Percentiles rank a stretch among this genome's conserved stretches.
Evolutionary conservation across 352 stramenopile species (phyloP).

Genomic region (Pythium graminicola): DNA sequence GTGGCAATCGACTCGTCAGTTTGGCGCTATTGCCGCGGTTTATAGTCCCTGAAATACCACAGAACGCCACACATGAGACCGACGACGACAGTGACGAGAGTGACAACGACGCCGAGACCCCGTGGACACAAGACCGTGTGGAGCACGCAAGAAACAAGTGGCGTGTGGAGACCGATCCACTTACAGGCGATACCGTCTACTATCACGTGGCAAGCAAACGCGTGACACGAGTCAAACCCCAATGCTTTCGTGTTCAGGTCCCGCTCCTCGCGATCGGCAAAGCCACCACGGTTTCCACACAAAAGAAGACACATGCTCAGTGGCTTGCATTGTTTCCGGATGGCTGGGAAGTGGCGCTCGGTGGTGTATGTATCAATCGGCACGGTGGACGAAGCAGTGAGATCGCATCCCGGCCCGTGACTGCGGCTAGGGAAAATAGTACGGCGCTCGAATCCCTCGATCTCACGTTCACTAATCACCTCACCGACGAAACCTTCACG

Average conservation of each 20-base stretch:
- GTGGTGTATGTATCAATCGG: constrained; percentile 12
- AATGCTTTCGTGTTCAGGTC: constrained; percentile 42
- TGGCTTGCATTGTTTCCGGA: constrained; percentile 17
- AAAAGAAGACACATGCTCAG: constrained; percentile 13
- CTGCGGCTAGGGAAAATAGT: not conserved
- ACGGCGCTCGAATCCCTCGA: constrained; percentile 27
- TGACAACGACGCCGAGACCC: not conserved
- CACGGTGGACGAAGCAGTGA: not conserved
- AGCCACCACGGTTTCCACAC: not conserved
- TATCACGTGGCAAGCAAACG: constrained; percentile 43
- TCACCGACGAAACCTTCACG: constrained; percentile 25
- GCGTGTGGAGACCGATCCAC: constrained; percentile 50
- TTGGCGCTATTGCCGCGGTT: constrained; percentile 43
- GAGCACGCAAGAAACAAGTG: constrained; percentile 43
- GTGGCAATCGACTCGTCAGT: constrained; percentile 57
- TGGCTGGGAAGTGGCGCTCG: constrained; percentile 19
- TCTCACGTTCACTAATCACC: constrained; percentile 48
- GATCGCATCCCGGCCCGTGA: not conserved
- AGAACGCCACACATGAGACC: not conserved
- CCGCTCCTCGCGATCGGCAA: constrained; percentile 34
- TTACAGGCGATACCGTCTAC: constrained; percentile 40
- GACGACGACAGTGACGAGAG: not conserved
- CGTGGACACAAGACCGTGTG: not conserved
- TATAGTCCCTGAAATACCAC: constrained; percentile 5
- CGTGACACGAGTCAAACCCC: constrained; percentile 43